phyloP scores from a whole-genome alignment of 345 rosid genomes.

The Rhizophora apiculata region DNA sequence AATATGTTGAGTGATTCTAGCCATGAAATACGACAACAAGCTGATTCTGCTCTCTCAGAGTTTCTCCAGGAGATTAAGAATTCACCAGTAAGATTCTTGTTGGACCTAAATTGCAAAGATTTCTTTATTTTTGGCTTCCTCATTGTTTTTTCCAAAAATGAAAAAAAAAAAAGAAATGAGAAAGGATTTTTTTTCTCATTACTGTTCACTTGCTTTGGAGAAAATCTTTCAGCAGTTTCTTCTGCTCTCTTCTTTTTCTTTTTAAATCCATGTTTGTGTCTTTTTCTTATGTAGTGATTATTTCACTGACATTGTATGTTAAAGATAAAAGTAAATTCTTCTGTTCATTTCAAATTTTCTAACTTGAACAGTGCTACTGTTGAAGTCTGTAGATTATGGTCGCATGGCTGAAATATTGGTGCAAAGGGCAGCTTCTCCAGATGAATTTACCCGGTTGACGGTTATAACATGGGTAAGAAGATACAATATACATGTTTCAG shows the following conservation, averaged over 20 bases:
- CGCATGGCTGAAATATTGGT: constrained; percentile 99
- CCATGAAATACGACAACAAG: constrained; percentile 98
- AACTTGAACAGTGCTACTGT: constrained; percentile 83
- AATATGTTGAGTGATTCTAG: constrained; percentile 98
- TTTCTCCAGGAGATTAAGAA: constrained; percentile 99
- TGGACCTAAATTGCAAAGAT: neutral
- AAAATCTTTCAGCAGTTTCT: neutral
- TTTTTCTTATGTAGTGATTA: neutral
- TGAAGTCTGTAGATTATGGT: constrained; percentile 99
- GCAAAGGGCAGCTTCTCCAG: constrained; percentile 87
- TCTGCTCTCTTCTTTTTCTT: neutral
- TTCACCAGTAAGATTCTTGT: constrained; percentile 82
- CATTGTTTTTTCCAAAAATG: too few relatives aligned
- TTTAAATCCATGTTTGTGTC: neutral
- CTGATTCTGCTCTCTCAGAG: constrained; percentile 99
- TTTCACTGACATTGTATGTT: constrained; percentile 12
- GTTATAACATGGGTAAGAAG: constrained; percentile 91
- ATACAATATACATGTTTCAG: neutral
- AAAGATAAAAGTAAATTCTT: constrained; percentile 27
- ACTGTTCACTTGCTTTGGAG: constrained; percentile 16
- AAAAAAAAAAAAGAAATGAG: too few relatives aligned
- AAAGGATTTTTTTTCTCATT: neutral
- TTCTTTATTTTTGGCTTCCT: neutral
- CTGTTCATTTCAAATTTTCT: constrained; percentile 66
- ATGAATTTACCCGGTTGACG: constrained; percentile 96